A percentile compares a stretch with the other conserved stretches of the same genome.
These are phyloP conservation scores for Kwoniella bestiolae DNA, from an alignment of 768 basidiomycete species.

Conservation along the genomic window DNA sequence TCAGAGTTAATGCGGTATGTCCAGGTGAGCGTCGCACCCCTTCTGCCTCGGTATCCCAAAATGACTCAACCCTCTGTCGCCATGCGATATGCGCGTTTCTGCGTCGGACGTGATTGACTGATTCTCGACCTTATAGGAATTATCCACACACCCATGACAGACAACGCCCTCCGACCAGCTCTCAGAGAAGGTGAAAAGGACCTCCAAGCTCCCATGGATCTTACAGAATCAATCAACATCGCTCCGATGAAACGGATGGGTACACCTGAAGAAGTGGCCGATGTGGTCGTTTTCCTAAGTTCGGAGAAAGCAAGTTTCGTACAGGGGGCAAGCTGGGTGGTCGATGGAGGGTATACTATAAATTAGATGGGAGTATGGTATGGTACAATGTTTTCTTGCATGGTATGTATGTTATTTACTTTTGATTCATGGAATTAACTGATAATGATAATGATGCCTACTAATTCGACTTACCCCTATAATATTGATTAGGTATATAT, in stretches of 20 bases:
- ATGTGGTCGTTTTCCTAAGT: constrained; percentile 31
- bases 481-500: neutral
- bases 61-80: neutral
- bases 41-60: neutral
- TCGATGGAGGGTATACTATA: constrained; percentile 40
- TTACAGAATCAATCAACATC: constrained; percentile 26
- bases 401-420: neutral
- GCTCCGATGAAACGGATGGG: constrained; percentile 40
- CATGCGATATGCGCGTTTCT: no score
- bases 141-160: constrained; percentile 38
- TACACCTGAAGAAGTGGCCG: constrained; percentile 33
- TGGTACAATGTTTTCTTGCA: neutral
- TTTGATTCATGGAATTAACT: neutral
- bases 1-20: constrained; percentile 29
- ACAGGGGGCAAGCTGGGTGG: constrained; percentile 33
- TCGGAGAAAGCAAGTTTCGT: constrained; percentile 38
- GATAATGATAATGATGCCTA: neutral
- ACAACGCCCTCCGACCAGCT: constrained; percentile 15
- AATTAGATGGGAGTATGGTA: constrained; percentile 5
- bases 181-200: constrained; percentile 10
- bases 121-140: constrained; percentile 35
- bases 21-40: neutral
- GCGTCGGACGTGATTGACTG: no score
- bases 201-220: constrained; percentile 23
- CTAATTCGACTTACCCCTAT: neutral